These are phyloP conservation scores for Anethum foeniculum DNA, from an alignment of 140 eudicot genomes.

Conservation along the genomic window DNA sequence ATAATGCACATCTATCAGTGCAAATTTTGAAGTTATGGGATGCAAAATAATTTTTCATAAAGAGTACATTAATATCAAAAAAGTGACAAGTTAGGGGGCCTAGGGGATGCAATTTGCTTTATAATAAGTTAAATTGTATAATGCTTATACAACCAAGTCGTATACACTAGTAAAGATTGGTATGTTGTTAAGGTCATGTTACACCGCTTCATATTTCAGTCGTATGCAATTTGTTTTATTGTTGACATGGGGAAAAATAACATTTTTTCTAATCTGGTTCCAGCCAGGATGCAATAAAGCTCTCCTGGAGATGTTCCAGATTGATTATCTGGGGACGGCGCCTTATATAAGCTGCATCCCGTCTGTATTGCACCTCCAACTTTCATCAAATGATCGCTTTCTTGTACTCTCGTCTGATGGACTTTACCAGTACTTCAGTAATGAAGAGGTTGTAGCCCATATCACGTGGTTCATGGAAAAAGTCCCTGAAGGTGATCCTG, in stretches of 20 bases:
- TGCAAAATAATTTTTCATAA: background rate
- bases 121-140: background rate
- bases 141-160: background rate
- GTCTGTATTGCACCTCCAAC: constrained; percentile 14
- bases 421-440: constrained; percentile 16
- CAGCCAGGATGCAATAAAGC: constrained; percentile 18
- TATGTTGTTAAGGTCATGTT: background rate
- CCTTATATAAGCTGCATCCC: constrained; percentile 18
- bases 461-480: constrained; percentile 20
- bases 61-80: background rate
- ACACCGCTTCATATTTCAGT: background rate
- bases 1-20: background rate
- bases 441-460: constrained; percentile 19
- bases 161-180: background rate
- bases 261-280: background rate
- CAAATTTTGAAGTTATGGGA: background rate
- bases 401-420: constrained; percentile 16
- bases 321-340: constrained; percentile 14
- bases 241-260: background rate
- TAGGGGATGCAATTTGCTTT: background rate
- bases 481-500: constrained; percentile 19
- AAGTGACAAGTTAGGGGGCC: background rate
- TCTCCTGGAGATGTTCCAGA: constrained; percentile 15
- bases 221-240: background rate
- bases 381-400: constrained; percentile 11